Evolutionary conservation across 1,139 yeast species (phyloP).

Genomic region (Kazachstania sp.): DNA sequence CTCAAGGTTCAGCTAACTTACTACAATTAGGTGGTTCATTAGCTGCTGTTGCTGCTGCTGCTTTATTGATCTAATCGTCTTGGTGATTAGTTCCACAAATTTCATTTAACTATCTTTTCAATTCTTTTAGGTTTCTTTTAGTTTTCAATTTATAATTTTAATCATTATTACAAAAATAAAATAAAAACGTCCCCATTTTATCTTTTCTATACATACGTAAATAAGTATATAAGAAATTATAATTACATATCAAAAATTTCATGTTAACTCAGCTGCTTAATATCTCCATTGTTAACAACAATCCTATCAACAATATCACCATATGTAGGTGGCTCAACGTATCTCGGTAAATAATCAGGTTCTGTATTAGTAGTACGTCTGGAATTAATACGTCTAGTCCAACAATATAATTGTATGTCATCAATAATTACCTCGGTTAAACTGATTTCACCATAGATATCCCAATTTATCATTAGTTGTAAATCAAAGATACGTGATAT

Average conservation of each 20-base stretch:
- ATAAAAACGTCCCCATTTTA: too few relatives aligned
- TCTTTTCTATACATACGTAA: too few relatives aligned
- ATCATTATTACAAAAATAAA: too few relatives aligned
- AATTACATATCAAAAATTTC: background rate
- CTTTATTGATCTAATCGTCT: slow-evolving; percentile 18
- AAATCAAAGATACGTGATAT: slow-evolving; percentile 23
- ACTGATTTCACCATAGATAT: slow-evolving; percentile 13
- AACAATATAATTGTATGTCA: slow-evolving; percentile 20
- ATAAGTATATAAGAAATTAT: background rate
- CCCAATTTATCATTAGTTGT: slow-evolving; percentile 23
- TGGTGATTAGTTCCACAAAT: background rate
- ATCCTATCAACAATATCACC: slow-evolving; percentile 5
- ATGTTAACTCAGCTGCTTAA: background rate
- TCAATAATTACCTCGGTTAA: slow-evolving; percentile 21
- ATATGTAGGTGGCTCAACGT: slow-evolving; percentile 16
- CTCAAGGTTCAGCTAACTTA: slow-evolving; percentile 28
- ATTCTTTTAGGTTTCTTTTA: background rate
- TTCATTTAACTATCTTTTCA: background rate
- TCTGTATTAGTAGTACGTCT: background rate
- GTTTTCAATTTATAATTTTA: background rate
- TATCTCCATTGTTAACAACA: slow-evolving; percentile 1
- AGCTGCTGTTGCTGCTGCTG: slow-evolving; percentile 32
- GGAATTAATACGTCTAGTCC: slow-evolving; percentile 7
- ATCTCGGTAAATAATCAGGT: slow-evolving; percentile 14
- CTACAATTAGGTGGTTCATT: slow-evolving; percentile 27